Evolutionary conservation across 2,329 filamentous ascomycete genomes (phyloP), one percentile per base, ranked within the genome.

Genomic region (Xylariaceae sp.): DNA sequence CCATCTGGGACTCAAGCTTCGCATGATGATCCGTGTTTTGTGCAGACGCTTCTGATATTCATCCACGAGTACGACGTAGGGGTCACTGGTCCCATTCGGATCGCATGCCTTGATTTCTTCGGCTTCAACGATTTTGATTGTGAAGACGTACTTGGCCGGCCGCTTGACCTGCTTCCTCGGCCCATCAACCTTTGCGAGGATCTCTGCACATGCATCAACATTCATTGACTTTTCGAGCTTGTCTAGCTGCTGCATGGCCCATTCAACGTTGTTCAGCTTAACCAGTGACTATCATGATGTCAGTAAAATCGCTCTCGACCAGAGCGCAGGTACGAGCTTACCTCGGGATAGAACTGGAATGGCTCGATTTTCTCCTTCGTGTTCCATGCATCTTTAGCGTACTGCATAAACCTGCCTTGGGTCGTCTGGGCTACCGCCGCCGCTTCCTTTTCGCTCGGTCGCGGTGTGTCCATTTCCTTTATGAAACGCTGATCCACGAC

Each of bases 41-140:
- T 89, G 86, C 39, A 98, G 78, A 24, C 93, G 86, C 67, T 97
- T 97, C 64, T 97, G 91, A 60, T 95, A 97, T 64, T 98, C 93
- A 57, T 98, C 93, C 35, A 91, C 88, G 49, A 98, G 80, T 13
- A 98, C 91, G 22, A 98, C 89, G 58, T 98, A 98, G 1, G 93
- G 93, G 66, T 98, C 93, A 61, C 91, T 97, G 50, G 85, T 81
- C 28, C 93, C 93, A 55, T 87, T 94, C 53, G 95, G 83, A 64
- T 98, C 93, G 61, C 93, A 97, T n/a, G 93, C 89, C 66, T 97
- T 97, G 54, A 98, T 73, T 56, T 98, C 93, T 66, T 98, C 93
- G 8, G 88, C 93, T 65, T 98, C 93, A 19, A 98, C 90, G 44
- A 98, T 90, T 68, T 98, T 98, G 67, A 98, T 90, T 1, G 93